Evolutionary conservation across 23 red algal species (phyloP).

Genomic region (Gracilaria domingensis): DNA sequence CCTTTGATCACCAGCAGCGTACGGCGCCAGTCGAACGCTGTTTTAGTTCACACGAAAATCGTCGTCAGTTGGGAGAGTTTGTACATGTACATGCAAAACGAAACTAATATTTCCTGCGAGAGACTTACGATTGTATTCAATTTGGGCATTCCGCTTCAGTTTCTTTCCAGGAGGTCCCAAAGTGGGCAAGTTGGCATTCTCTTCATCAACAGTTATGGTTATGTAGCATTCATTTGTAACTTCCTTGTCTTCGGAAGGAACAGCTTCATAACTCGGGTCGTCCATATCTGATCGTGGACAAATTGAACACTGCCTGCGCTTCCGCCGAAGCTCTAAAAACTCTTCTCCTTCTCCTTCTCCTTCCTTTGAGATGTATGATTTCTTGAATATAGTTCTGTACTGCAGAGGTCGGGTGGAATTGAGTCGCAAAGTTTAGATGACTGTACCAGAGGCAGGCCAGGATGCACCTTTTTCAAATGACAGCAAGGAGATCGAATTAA

Average conservation of each 20-base stretch:
- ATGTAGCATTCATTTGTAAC: neutral
- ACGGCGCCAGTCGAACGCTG: slow-evolving; percentile 35
- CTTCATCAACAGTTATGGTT: neutral
- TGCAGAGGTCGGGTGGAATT: too few species aligned
- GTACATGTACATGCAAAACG: neutral
- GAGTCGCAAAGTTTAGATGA: too few species aligned
- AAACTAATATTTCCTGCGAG: neutral
- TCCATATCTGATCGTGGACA: neutral
- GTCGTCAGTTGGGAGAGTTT: neutral
- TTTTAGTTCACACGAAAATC: neutral
- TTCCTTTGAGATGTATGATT: too few species aligned
- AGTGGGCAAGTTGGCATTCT: neutral
- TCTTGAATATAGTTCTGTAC: too few species aligned
- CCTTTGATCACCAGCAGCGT: slow-evolving; percentile 48
- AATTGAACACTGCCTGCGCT: neutral
- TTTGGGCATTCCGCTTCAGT: slow-evolving; percentile 37
- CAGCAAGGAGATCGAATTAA: neutral
- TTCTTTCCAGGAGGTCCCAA: slow-evolving; percentile 20
- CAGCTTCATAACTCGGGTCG: neutral
- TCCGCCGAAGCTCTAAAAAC: too few species aligned
- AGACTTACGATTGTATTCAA: slow-evolving; percentile 50
- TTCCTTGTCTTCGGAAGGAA: neutral
- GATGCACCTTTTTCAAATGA: neutral
- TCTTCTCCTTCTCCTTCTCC: too few species aligned
- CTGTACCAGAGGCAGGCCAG: too few species aligned